Evolutionary conservation across 768 basidiomycete species (phyloP).

Genomic region (Pleurotus djamor): DNA sequence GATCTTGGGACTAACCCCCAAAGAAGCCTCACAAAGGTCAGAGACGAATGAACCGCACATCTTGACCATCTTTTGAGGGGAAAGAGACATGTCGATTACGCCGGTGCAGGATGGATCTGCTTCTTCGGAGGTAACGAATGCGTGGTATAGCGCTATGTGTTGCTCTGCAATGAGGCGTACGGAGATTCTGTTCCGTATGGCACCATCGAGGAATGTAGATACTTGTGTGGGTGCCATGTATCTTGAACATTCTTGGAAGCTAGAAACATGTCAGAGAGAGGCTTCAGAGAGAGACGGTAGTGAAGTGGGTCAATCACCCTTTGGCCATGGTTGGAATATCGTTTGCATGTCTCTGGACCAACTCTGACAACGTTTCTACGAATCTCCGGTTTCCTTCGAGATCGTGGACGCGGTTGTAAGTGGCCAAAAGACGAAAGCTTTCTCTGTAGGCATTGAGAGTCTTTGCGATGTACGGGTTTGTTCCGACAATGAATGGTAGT

Average conservation of each 20-base stretch:
- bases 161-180: constrained; percentile 90
- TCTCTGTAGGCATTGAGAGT: constrained; percentile 66
- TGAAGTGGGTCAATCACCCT: constrained; percentile 45
- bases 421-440: constrained; percentile 70
- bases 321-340: constrained; percentile 92
- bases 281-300: constrained; percentile 2
- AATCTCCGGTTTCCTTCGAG: constrained; percentile 72
- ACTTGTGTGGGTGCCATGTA: constrained; percentile 85
- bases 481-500: constrained; percentile 86
- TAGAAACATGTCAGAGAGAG: constrained; percentile 19
- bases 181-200: constrained; percentile 85
- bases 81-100: constrained; percentile 72
- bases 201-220: constrained; percentile 76
- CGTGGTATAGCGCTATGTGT: constrained; percentile 81
- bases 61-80: constrained; percentile 68
- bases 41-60: constrained; percentile 84
- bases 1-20: constrained; percentile 68
- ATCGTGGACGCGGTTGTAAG: constrained; percentile 60
- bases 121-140: constrained; percentile 40
- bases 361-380: constrained; percentile 59
- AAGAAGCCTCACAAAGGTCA: constrained; percentile 82
- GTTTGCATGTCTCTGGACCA: constrained; percentile 79
- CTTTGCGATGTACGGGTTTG: constrained; percentile 81
- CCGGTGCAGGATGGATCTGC: constrained; percentile 38
- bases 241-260: constrained; percentile 83